Evolutionary conservation across 2,329 filamentous ascomycete species (phyloP), one percentile per base, ranked within the genome.

Genomic region (Colletotrichum eremochloae): DNA sequence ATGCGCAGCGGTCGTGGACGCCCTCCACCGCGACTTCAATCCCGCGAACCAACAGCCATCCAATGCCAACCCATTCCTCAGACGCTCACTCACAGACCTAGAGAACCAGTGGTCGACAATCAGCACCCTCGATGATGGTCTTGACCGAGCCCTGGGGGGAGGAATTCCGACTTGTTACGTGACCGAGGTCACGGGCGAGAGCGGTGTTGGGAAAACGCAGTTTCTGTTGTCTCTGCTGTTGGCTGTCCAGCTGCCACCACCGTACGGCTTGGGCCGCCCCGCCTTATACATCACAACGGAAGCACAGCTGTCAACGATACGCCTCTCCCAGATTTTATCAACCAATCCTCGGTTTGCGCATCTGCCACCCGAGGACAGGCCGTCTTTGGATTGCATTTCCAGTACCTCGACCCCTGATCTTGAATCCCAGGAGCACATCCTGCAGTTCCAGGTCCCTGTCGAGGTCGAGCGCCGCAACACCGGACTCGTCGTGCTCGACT

Each of bases 251-350:
- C 91, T 98, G 5, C 91, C 93, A 2, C 83, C 90, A 1, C 93
- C 94, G 0, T 86, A 86, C 53, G 94, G 94, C 7, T 87, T 95
- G 0, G 88, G 88, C 48, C 90, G 91, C 73, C 88, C 91, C n/a
- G 92, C 94, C 0, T 87, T 99, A 46, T 99, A 99, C 85, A 93
- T 99, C 77, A 97, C 95, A 1, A 98, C 96, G 55, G 96, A 99
- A 83, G 92, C 94, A 0, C 87, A 93, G 0, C 88, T 99, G 2
- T 91, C 95, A 29, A 98, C 96, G 7, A 89, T 85, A 3, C 93
- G 96, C 29, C 89, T 99, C 0, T 84, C 90, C 0, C 95, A 98
- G 81, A 91, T 99, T 74, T 88, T 98, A 1, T 80, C 85, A 33
- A 85, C 85, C 57, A 90, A 97, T 80, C 90, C 92, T 0, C 78